Evolutionary conservation across 2,329 filamentous ascomycete genomes (phyloP), one percentile per base, ranked within the genome.

Genomic region (Colletotrichum gloeosporioides): DNA sequence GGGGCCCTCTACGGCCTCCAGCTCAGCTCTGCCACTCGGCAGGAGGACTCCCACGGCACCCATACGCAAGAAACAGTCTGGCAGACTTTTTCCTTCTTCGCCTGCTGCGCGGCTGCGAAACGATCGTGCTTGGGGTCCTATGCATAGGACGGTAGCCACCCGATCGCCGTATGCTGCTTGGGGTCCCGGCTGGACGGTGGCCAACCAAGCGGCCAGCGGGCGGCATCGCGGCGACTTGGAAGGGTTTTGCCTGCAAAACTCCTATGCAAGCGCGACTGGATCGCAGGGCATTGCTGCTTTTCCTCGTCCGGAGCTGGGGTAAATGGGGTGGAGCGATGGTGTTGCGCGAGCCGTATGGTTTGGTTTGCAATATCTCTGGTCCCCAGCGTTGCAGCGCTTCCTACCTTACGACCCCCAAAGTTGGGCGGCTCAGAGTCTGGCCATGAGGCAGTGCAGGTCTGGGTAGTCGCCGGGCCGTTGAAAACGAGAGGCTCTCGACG

Each of bases 401-500:
- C 34, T 49, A 13, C 22, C 61, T 57, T 29, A 39, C 12, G n/a
- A 25, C n/a, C 31, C 55, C 36, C 69, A 18, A 29, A 18, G 13
- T 73, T 72, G 69, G 73, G 73, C 70, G 64, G 65, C 59, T 53
- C 44, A n/a, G 25, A 39, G 70, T 73, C 64, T 76, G 57, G 64
- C 64, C 49, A 13, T 69, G 82, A 83, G 80, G 82, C 82, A 81
- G 79, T 81, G 80, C 78, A 69, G 77, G 82, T 82, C 72, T 80
- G 80, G 78, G 76, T 76, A 72, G 76, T 77, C 62, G 66, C 74
- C 71, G 79, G 63, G 69, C 76, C 72, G 29, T 73, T 65, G 62
- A 27, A 77, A 82, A 84, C 61, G 81, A 84, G 82, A 84, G 83
- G 83, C 77, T 80, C 71, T 82, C 71, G 77, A 59, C 78, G 79